Conservation (phyloP, 768 basidiomycete genomes). For the Cantharellus anzutake region DNA sequence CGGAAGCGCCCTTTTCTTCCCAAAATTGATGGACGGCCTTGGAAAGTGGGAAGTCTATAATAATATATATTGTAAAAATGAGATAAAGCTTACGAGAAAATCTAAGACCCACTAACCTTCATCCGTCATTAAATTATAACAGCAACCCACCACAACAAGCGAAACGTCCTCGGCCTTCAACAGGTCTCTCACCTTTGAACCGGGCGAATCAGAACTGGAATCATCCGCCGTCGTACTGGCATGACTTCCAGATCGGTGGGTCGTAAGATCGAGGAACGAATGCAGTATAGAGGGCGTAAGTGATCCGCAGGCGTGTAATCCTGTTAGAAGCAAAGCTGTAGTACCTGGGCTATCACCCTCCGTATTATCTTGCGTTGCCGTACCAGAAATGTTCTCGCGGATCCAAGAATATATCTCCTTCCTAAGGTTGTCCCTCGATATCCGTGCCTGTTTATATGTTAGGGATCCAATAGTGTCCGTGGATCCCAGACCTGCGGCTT, state of each 20-base stretch:
- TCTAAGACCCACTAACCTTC: not conserved
- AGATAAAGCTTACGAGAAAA: not conserved
- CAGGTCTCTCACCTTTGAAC: not conserved
- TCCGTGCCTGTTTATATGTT: conserved; percentile 1
- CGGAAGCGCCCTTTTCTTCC: conserved; percentile 8
- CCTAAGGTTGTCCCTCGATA: conserved; percentile 4
- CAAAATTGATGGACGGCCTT: conserved; percentile 14
- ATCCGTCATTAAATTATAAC: conserved; percentile 42
- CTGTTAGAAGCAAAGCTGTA: conserved; percentile 3
- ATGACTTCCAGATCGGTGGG: not conserved
- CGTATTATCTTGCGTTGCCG: not conserved
- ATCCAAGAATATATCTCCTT: conserved; percentile 5
- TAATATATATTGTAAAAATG: not conserved
- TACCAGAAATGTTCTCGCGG: not conserved
- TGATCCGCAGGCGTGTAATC: conserved; percentile 10
- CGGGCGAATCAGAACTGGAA: not conserved
- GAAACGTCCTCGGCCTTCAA: conserved; percentile 16
- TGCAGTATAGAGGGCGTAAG: conserved; percentile 8
- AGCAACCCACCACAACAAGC: conserved; percentile 52
- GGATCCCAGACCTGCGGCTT: not conserved
- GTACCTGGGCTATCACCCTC: not conserved
- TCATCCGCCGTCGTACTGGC: not conserved
- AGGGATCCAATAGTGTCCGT: not conserved
- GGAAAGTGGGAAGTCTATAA: conserved; percentile 39
- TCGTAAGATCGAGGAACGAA: conserved; percentile 4